Evolutionary conservation across 192 early-diverging fungal species (phyloP).

Genomic region (Umbelopsis vinacea): DNA sequence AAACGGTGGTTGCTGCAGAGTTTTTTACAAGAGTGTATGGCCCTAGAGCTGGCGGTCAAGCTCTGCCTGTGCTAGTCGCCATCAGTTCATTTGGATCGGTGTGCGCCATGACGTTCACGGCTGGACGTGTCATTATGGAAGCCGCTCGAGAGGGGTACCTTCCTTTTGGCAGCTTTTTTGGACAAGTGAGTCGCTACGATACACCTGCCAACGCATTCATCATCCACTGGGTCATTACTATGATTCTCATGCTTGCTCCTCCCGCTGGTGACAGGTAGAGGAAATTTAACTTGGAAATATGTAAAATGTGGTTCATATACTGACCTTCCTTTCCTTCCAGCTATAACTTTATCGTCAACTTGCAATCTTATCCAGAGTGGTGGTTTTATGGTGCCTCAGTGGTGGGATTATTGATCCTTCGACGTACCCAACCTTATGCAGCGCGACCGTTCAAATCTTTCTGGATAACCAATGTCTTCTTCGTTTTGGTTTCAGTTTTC

Average conservation of each 20-base stretch:
- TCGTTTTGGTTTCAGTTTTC: conserved; percentile 55
- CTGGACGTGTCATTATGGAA: conserved; percentile 55
- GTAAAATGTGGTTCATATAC: not conserved
- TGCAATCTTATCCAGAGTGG: conserved; percentile 64
- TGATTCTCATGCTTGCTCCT: conserved; percentile 58
- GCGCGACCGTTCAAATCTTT: conserved; percentile 55
- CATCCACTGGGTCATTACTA: conserved; percentile 48
- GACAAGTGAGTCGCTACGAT: conserved; percentile 48
- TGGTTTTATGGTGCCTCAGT: conserved; percentile 63
- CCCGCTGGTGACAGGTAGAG: conserved; percentile 47
- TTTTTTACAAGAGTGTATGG: conserved; percentile 64
- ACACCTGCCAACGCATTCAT: conserved; percentile 50
- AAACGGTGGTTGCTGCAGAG: conserved; percentile 60
- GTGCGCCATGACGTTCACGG: conserved; percentile 55
- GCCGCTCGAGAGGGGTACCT: conserved; percentile 58
- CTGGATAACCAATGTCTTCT: conserved; percentile 43
- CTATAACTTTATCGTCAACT: conserved; percentile 66
- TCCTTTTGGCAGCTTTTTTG: conserved; percentile 48
- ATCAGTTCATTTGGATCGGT: conserved; percentile 57
- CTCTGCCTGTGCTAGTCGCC: conserved; percentile 58
- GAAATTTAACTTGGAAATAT: not conserved
- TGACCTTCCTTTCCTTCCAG: conserved; percentile 24
- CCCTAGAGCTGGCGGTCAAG: conserved; percentile 46
- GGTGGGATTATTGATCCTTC: conserved; percentile 55
- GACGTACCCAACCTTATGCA: conserved; percentile 44